A percentile compares a stretch with the other conserved stretches of the same genome.
phyloP scores from a whole-genome alignment of 805 yeast species.

The Maudiozyma serrabonitensis region DNA sequence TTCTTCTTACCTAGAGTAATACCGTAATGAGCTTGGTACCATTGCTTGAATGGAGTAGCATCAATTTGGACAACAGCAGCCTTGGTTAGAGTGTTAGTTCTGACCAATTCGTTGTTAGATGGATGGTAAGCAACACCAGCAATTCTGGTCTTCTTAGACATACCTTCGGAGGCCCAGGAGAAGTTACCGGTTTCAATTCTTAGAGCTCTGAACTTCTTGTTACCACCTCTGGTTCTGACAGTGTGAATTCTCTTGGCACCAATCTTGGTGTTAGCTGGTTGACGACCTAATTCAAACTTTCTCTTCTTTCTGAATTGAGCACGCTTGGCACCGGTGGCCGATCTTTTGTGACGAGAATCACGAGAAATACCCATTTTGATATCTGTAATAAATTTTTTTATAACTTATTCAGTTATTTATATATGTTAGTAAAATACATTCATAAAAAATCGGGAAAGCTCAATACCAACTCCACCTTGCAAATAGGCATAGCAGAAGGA shows the following conservation, averaged over 20 bases:
- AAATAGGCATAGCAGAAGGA: too few species aligned
- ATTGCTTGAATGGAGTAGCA: slow-evolving; percentile 99
- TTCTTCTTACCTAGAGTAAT: slow-evolving; percentile 81
- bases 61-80: slow-evolving; percentile 98
- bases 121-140: slow-evolving; percentile 98
- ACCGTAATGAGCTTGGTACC: slow-evolving; percentile 99
- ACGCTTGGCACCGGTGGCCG: slow-evolving; percentile 99
- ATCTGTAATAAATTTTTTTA: slow-evolving; percentile 5
- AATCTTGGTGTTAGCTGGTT: slow-evolving; percentile 98
- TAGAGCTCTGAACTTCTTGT: slow-evolving; percentile 99
- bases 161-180: slow-evolving; percentile 99
- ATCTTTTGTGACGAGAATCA: slow-evolving; percentile 99
- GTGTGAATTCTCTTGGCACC: slow-evolving; percentile 89
- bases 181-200: slow-evolving; percentile 99
- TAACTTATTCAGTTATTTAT: neutral
- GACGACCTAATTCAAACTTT: slow-evolving; percentile 99
- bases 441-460: neutral
- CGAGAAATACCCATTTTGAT: slow-evolving; percentile 98
- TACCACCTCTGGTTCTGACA: slow-evolving; percentile 99
- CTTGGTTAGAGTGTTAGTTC: slow-evolving; percentile 99
- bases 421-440: slow-evolving; percentile 11
- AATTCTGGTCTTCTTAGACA: slow-evolving; percentile 97
- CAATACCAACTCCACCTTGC: too few species aligned
- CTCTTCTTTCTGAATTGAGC: slow-evolving; percentile 99
- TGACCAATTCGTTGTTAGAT: slow-evolving; percentile 98